These are phyloP conservation scores for Elsinoe australis DNA, from an alignment of 2,329 filamentous ascomycete species.

Conservation along the genomic window DNA sequence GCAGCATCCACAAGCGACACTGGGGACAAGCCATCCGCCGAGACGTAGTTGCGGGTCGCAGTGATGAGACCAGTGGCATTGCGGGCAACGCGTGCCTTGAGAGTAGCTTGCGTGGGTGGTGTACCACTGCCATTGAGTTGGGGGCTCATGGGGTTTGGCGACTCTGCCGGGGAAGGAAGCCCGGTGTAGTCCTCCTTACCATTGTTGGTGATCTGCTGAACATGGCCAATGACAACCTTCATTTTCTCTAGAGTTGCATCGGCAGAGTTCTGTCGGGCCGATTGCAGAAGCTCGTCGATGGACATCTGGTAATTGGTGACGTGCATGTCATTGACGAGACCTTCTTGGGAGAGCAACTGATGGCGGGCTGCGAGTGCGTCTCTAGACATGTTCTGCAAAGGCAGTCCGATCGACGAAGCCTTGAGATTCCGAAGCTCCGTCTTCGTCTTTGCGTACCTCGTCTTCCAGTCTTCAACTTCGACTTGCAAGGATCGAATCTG, in stretches of 20 bases:
- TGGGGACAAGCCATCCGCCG: slow-evolving; percentile 74
- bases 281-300: slow-evolving; percentile 80
- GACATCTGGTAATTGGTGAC: slow-evolving; percentile 92
- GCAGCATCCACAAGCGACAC: slow-evolving; percentile 92
- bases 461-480: slow-evolving; percentile 84
- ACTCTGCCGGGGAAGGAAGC: slow-evolving; percentile 22
- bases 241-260: slow-evolving; percentile 73
- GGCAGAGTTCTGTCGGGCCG: slow-evolving; percentile 65
- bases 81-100: slow-evolving; percentile 77
- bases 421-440: slow-evolving; percentile 77
- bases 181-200: slow-evolving; percentile 50
- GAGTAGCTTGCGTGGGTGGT: slow-evolving; percentile 33
- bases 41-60: slow-evolving; percentile 82
- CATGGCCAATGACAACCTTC: slow-evolving; percentile 74
- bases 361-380: slow-evolving; percentile 43
- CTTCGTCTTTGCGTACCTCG: slow-evolving; percentile 79
- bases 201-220: slow-evolving; percentile 77
- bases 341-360: slow-evolving; percentile 49
- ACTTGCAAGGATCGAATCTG: slow-evolving; percentile 70
- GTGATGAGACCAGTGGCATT: slow-evolving; percentile 96
- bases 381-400: slow-evolving; percentile 38
- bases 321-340: slow-evolving; percentile 81
- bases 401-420: slow-evolving; percentile 69
- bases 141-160: slow-evolving; percentile 24
- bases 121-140: slow-evolving; percentile 27